phyloP scores from a whole-genome alignment of 1,139 yeast species.

The Taphrina deformans region DNA sequence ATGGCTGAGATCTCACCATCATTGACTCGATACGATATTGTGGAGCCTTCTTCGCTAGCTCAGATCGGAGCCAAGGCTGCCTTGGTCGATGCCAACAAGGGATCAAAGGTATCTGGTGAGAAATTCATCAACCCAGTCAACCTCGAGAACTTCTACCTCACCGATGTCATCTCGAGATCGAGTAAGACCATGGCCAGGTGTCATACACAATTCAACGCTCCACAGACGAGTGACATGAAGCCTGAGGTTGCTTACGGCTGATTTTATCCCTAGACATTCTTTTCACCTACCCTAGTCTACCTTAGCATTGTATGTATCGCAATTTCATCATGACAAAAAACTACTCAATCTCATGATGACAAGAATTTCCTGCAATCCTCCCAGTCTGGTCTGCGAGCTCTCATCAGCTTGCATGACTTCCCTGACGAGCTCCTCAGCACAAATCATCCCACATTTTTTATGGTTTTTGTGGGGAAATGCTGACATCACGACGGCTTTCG shows the following conservation, averaged over 20 bases:
- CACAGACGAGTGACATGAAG: slow-evolving; percentile 27
- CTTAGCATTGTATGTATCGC: slow-evolving; percentile 27
- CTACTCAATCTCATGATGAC: too few relatives aligned
- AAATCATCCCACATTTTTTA: neutral
- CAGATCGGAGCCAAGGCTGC: slow-evolving; percentile 59
- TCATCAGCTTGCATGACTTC: too few relatives aligned
- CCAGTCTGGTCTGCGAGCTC: too few relatives aligned
- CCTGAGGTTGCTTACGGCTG: slow-evolving; percentile 33
- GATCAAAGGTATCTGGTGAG: slow-evolving; percentile 52
- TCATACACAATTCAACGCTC: slow-evolving; percentile 29
- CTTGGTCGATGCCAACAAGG: slow-evolving; percentile 47
- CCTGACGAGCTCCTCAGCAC: neutral
- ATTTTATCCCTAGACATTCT: neutral
- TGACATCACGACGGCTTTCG: neutral
- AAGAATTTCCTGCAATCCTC: too few relatives aligned
- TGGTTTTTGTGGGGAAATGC: slow-evolving; percentile 4
- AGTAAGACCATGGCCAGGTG: slow-evolving; percentile 34
- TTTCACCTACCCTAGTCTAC: neutral
- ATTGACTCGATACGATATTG: slow-evolving; percentile 69
- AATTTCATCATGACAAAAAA: neutral
- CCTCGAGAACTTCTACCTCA: slow-evolving; percentile 79
- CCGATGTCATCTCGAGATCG: slow-evolving; percentile 74
- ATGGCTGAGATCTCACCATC: slow-evolving; percentile 80
- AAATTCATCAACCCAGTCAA: slow-evolving; percentile 59
- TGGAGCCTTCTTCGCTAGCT: slow-evolving; percentile 69